phyloP scores from a whole-genome alignment of 1,139 yeast species.

The Oligophagozyma castellii region DNA sequence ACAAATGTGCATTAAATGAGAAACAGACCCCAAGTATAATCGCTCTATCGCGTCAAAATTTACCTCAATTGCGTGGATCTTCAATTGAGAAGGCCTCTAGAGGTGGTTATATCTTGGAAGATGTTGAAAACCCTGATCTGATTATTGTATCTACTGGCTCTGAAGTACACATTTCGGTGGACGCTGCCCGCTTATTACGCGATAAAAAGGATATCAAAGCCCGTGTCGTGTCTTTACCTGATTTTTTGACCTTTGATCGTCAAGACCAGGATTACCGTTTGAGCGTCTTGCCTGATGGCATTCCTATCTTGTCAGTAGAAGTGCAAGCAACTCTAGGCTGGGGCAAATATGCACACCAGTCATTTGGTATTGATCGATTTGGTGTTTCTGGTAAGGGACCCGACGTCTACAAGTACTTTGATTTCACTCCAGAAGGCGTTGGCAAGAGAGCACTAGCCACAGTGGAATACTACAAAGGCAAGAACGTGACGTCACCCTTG shows the following conservation, averaged over 20 bases:
- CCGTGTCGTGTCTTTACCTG: slow-evolving; percentile 84
- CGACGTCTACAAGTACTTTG: slow-evolving; percentile 74
- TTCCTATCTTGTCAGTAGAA: slow-evolving; percentile 89
- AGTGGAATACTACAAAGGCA: slow-evolving; percentile 72
- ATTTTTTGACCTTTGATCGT: slow-evolving; percentile 76
- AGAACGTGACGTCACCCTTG: slow-evolving; percentile 60
- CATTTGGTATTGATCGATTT: slow-evolving; percentile 88
- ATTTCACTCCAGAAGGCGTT: slow-evolving; percentile 87
- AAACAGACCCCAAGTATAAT: slow-evolving; percentile 73
- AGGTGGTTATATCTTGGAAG: slow-evolving; percentile 84
- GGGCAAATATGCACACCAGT: slow-evolving; percentile 93
- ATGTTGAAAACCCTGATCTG: slow-evolving; percentile 52
- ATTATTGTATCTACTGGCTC: slow-evolving; percentile 90
- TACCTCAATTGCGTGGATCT: slow-evolving; percentile 93
- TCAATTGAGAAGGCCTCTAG: slow-evolving; percentile 79
- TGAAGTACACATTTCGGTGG: slow-evolving; percentile 77
- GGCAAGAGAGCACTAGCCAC: slow-evolving; percentile 77
- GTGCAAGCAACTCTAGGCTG: slow-evolving; percentile 88
- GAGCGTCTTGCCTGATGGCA: slow-evolving; percentile 86
- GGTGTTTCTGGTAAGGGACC: slow-evolving; percentile 95
- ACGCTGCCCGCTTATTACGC: slow-evolving; percentile 59
- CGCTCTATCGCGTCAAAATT: slow-evolving; percentile 94
- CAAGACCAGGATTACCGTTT: slow-evolving; percentile 72
- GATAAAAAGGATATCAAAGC: slow-evolving; percentile 57
- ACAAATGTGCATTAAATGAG: slow-evolving; percentile 61